A percentile compares a stretch with the other conserved stretches of the same genome.
Evolutionary conservation across 2,329 filamentous ascomycete species (phyloP).

Genomic region (Colletotrichum endophyticum): DNA sequence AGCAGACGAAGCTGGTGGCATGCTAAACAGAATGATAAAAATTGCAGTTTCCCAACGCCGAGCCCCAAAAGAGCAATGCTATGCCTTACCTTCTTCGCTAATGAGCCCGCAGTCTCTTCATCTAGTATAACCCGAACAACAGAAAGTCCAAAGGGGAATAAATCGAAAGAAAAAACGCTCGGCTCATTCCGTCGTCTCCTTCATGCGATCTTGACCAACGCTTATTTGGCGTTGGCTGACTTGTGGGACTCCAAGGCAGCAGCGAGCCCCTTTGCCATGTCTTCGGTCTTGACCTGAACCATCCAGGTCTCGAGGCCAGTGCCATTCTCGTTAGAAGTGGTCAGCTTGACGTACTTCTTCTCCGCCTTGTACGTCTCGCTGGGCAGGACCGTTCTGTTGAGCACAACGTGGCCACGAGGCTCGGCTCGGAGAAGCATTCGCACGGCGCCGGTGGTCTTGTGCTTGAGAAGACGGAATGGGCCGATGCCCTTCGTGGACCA

Average conservation of each 20-base stretch:
- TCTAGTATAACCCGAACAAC: conserved; percentile 13
- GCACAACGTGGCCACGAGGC: conserved; percentile 72
- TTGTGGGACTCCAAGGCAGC: conserved; percentile 42
- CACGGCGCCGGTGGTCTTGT: conserved; percentile 70
- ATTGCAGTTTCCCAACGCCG: conserved; percentile 1
- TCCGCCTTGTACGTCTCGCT: conserved; percentile 66
- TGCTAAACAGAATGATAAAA: not conserved
- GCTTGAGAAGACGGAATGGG: conserved; percentile 72
- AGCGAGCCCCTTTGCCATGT: conserved; percentile 45
- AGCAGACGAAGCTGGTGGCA: not conserved
- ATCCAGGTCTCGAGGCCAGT: conserved; percentile 72
- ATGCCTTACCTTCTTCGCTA: conserved; percentile 19
- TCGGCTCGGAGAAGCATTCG: conserved; percentile 77
- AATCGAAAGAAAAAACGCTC: not conserved
- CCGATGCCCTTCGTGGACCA: conserved; percentile 78
- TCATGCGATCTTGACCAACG: not conserved
- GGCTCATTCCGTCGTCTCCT: not conserved
- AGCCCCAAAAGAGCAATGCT: conserved; percentile 17
- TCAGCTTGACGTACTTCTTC: conserved; percentile 65
- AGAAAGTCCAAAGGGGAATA: conserved; percentile 1
- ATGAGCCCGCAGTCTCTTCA: conserved; percentile 4
- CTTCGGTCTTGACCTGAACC: conserved; percentile 71
- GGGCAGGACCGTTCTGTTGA: conserved; percentile 72
- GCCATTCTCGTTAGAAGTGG: conserved; percentile 62
- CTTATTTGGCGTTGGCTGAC: conserved; percentile 57